Conservation (phyloP, 768 basidiomycete genomes). For the Naematelia aurantialba region DNA sequence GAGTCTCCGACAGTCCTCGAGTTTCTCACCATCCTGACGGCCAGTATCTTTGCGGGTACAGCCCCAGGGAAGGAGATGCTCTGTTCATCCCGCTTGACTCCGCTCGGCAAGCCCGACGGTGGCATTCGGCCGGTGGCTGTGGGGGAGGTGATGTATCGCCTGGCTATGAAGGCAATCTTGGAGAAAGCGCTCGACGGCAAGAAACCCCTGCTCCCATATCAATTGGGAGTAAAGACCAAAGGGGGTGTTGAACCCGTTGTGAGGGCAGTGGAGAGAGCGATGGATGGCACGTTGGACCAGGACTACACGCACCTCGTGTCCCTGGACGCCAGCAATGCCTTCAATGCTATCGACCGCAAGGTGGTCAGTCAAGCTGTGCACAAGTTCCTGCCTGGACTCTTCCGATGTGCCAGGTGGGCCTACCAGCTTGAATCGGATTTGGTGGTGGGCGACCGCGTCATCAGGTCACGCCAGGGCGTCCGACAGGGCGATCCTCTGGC, state of each 20-base stretch:
- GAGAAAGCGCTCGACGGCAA: background rate
- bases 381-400: slow-evolving; percentile 9
- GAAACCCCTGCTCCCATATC: slow-evolving; percentile 1
- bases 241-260: slow-evolving; percentile 20
- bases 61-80: background rate
- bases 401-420: slow-evolving; percentile 4
- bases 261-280: slow-evolving; percentile 10
- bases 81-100: background rate
- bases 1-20: background rate
- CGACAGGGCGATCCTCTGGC: slow-evolving; percentile 29
- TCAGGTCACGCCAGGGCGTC: slow-evolving; percentile 18
- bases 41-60: background rate
- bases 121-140: background rate
- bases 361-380: slow-evolving; percentile 5
- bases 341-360: slow-evolving; percentile 16
- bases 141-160: slow-evolving; percentile 20
- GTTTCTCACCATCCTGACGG: background rate
- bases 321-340: slow-evolving; percentile 30
- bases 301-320: slow-evolving; percentile 11
- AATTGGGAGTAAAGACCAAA: slow-evolving; percentile 12
- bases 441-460: background rate
- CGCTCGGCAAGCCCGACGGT: background rate
- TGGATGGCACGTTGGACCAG: background rate
- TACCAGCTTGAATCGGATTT: slow-evolving; percentile 2
- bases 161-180: slow-evolving; percentile 18